These are phyloP conservation scores for Chlamydomonas schloesseri DNA, from an alignment of 139 green algal genomes.

Conservation along the genomic window DNA sequence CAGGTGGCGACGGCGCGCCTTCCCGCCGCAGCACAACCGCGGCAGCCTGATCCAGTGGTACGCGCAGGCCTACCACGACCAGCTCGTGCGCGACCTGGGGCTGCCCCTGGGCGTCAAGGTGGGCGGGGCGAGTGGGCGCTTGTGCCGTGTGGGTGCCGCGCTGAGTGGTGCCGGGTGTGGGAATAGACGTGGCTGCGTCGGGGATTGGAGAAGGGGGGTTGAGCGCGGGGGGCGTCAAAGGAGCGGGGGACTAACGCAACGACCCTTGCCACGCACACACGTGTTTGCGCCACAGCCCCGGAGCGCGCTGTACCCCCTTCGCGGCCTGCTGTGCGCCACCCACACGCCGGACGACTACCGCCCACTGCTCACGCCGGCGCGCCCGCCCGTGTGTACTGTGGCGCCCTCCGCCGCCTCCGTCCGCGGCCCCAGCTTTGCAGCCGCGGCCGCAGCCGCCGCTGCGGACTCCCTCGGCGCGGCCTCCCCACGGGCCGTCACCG, in stretches of 20 bases:
- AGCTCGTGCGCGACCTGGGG: constrained; percentile 44
- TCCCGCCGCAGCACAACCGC: constrained; percentile 34
- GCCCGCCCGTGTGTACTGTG: not conserved
- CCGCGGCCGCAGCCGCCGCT: too few species aligned
- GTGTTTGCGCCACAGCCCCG: too few species aligned
- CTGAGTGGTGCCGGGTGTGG: not conserved
- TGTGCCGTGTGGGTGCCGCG: too few species aligned
- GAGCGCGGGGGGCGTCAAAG: not conserved
- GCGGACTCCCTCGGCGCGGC: too few species aligned
- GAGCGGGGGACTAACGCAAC: not conserved
- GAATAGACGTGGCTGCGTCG: too few species aligned
- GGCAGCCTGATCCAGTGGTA: constrained; percentile 37
- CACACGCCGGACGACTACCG: constrained; percentile 30
- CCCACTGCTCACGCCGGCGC: not conserved
- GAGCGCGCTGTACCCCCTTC: not conserved
- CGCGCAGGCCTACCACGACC: constrained; percentile 23
- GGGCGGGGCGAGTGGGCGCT: too few species aligned
- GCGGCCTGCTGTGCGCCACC: not conserved
- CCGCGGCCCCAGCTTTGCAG: not conserved
- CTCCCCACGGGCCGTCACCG: too few species aligned
- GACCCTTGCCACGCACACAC: too few species aligned
- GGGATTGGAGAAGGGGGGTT: not conserved
- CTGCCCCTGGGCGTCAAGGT: constrained; percentile 7
- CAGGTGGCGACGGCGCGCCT: constrained; percentile 43
- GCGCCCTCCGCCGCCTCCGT: not conserved